Evolutionary conservation across 176 grass and related monocot species (phyloP), one percentile per base, ranked within the genome.

Genomic region (Oryza australiensis): DNA sequence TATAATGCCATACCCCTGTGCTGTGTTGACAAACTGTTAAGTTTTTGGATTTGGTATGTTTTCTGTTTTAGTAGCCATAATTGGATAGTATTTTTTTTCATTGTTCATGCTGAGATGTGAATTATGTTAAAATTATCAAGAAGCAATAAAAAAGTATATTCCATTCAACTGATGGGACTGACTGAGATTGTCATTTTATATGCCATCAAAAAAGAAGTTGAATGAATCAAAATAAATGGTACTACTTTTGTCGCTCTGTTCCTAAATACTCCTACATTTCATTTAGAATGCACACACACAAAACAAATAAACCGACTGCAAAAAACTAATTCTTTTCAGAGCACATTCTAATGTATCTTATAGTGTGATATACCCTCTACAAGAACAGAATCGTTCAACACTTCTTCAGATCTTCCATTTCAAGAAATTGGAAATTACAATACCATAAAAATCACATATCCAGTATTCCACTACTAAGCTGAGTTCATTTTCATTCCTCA

Each of bases 151-250:
- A 66, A 32, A 43, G 4, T 53, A 51, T 0, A 83, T 76, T 37
- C 3, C 22, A 80, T 33, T 68, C 16, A 1, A 43, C 5, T 3
- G 73, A 80, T 8, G 64, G 24, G 67, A 6, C 24, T 27, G 16
- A 26, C 64, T 71, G 20, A 14, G 66, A 37, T 73, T 42, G 2
- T 41, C 7, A 57, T 38, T 51, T 26, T 37, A 68, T 28, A 42
- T 68, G 16, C 33, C 46, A 79, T 8, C 12, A 68, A 13, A 86
- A 86, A 68, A 45, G 29, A 87, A 46, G 63, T 46, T 48, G 16
- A 1, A 26, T 68, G 12, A 73, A 80, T 23, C n/a, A 84, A 34
- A 45, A 68, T 41, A 84, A 66, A 83, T 62, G 30, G 20, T 28
- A 46, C 42, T 55, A 14, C 42, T 60, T 70, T 38, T 20, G 22